These are phyloP conservation scores for Brettanomyces sp. DNA, from an alignment of 805 yeast species.

Conservation along the genomic window DNA sequence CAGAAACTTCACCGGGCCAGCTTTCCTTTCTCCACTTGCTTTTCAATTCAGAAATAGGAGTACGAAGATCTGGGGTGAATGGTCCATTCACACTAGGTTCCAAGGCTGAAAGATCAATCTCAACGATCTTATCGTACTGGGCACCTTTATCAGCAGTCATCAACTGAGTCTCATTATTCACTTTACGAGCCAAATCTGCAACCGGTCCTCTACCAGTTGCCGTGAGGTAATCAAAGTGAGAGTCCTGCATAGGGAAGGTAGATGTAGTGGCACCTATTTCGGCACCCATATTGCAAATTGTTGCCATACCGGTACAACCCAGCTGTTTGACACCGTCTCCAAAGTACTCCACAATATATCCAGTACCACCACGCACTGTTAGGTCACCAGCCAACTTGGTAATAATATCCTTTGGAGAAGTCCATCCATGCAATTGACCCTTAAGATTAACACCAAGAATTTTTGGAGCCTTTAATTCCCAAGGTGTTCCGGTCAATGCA, in stretches of 20 bases:
- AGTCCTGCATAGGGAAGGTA: constrained; percentile 90
- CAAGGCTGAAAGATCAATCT: constrained; percentile 77
- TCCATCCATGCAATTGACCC: constrained; percentile 89
- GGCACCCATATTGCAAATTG: constrained; percentile 99
- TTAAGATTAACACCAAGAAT: constrained; percentile 90
- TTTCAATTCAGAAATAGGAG: constrained; percentile 83
- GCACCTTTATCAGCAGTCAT: constrained; percentile 87
- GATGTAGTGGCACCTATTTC: constrained; percentile 98
- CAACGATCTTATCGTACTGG: constrained; percentile 88
- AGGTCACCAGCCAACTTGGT: constrained; percentile 87
- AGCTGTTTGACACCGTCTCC: constrained; percentile 91
- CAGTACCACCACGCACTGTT: constrained; percentile 98
- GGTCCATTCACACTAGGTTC: constrained; percentile 98
- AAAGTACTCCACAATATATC: constrained; percentile 90
- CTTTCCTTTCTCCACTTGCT: constrained; percentile 74
- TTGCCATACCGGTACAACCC: constrained; percentile 98
- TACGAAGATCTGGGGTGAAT: constrained; percentile 95
- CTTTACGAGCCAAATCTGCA: constrained; percentile 68
- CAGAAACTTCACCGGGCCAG: constrained; percentile 91
- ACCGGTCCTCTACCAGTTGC: constrained; percentile 83
- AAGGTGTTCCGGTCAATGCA: constrained; percentile 85
- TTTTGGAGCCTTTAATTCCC: constrained; percentile 98
- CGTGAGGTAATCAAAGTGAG: constrained; percentile 76
- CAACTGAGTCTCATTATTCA: constrained; percentile 50
- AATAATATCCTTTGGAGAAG: constrained; percentile 94